Evolutionary conservation across 2,329 filamentous ascomycete species (phyloP).

Genomic region (Seiridium unicorne): DNA sequence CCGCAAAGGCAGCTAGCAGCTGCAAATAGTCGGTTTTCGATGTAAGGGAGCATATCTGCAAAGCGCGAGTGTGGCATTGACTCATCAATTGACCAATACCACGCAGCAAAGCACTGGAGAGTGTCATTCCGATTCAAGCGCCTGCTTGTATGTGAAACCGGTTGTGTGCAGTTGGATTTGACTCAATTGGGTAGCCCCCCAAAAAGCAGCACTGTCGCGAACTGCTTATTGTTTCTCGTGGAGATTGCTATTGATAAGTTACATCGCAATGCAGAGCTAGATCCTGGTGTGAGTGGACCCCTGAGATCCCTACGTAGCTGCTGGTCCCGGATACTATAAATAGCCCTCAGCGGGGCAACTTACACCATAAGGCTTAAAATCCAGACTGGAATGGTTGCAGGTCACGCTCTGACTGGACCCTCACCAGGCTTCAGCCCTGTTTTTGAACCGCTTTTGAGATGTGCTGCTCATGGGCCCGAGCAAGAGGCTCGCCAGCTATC

Average conservation of each 20-base stretch:
- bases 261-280: neutral
- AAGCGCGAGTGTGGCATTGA: neutral
- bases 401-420: no score
- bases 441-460: no score
- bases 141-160: neutral
- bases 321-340: conserved; percentile 1
- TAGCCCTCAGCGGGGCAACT: neutral
- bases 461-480: no score
- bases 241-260: neutral
- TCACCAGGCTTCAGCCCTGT: no score
- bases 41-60: neutral
- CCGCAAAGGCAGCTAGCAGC: no score
- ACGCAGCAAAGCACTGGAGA: neutral
- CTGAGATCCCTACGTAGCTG: neutral
- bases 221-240: neutral
- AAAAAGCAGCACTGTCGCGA: neutral
- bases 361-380: neutral
- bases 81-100: conserved; percentile 5
- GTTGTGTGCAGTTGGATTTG: neutral
- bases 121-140: neutral
- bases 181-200: neutral
- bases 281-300: conserved; percentile 5
- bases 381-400: no score
- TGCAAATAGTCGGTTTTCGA: no score
- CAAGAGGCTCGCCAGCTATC: no score